phyloP scores from a whole-genome alignment of 352 stramenopile genomes.

The Halophytophthora polymorphica region DNA sequence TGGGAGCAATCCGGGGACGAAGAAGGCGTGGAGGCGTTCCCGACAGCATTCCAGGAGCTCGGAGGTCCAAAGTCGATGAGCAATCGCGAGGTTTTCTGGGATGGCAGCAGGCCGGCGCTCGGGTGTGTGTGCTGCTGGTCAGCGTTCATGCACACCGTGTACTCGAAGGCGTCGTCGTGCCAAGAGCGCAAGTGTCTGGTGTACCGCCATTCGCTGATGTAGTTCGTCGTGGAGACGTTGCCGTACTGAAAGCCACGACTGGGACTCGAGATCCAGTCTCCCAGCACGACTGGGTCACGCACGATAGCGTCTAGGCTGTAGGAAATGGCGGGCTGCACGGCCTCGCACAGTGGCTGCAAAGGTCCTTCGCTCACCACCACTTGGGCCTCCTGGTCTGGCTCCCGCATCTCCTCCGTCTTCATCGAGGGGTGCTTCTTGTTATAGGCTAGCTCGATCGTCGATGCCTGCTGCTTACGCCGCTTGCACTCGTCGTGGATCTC shows the following conservation, averaged over 20 bases:
- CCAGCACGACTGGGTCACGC: too few relatives aligned
- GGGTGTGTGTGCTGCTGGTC: constrained; percentile 17
- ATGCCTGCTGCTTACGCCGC: neutral
- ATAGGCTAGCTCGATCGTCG: neutral
- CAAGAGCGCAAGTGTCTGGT: constrained; percentile 4
- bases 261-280: too few relatives aligned
- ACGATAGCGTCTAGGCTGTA: neutral
- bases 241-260: too few relatives aligned
- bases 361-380: too few relatives aligned
- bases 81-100: constrained; percentile 19
- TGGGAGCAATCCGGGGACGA: constrained; percentile 17
- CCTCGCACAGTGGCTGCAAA: too few relatives aligned
- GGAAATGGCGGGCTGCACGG: neutral
- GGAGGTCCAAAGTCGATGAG: constrained; percentile 55
- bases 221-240: neutral
- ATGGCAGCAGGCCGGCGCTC: constrained; percentile 14
- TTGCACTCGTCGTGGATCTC: constrained; percentile 7
- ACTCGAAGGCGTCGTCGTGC: constrained; percentile 15
- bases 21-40: constrained; percentile 28
- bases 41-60: constrained; percentile 31
- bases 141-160: constrained; percentile 9
- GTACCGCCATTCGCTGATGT: neutral
- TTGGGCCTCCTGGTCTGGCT: neutral
- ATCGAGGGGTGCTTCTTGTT: neutral
- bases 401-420: neutral